A percentile compares a stretch with the other conserved stretches of the same genome.
Evolutionary conservation across 345 rosid species (phyloP).

Genomic region (Orychophragmus violaceus): DNA sequence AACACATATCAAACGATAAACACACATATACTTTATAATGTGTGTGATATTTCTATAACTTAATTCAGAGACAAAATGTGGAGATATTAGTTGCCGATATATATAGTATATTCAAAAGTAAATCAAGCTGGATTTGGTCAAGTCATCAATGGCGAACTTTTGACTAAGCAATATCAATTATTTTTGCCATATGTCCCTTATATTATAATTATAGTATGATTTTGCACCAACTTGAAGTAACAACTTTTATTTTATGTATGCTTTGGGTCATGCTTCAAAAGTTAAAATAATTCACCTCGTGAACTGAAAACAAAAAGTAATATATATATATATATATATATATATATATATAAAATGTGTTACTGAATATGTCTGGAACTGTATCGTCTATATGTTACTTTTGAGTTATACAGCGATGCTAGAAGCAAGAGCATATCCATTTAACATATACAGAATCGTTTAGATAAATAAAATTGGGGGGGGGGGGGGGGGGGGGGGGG

Average conservation of each 20-base stretch:
- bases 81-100: not conserved
- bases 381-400: no score
- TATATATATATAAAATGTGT: not conserved
- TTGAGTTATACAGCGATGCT: not conserved
- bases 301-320: not conserved
- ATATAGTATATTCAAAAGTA: not conserved
- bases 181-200: no score
- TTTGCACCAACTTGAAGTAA: slow-evolving; percentile 18
- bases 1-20: not conserved
- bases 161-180: not conserved
- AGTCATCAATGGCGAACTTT: slow-evolving; percentile 5
- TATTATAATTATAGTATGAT: not conserved
- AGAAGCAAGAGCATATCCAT: no score
- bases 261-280: slow-evolving; percentile 3
- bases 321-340: no score
- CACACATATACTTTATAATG: not conserved
- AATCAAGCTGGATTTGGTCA: slow-evolving; percentile 25
- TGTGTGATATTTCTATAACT: not conserved
- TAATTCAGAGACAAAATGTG: not conserved
- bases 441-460: no score
- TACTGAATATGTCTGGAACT: not conserved
- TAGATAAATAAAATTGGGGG: no score
- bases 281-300: slow-evolving; percentile 2
- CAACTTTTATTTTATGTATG: not conserved
- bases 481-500: no score